A percentile compares a stretch with the other conserved stretches of the same genome.
Conservation (phyloP, 768 basidiomycete genomes). For the Tylopilus sp. region DNA sequence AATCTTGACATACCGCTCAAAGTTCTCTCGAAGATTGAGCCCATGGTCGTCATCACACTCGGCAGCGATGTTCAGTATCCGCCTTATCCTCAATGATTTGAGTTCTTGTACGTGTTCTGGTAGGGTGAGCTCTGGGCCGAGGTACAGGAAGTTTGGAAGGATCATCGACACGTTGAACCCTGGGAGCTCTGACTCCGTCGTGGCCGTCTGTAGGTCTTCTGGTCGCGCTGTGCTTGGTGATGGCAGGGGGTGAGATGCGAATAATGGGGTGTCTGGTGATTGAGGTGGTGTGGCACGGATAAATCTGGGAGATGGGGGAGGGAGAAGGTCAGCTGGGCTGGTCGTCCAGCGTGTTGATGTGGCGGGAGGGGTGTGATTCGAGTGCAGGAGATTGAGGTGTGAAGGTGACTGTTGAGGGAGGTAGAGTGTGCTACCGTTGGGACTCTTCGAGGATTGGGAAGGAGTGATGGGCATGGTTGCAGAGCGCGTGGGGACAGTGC, state of each 20-base stretch:
- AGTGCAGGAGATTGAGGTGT: conserved; percentile 57
- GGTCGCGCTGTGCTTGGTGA: conserved; percentile 67
- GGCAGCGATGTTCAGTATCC: conserved; percentile 87
- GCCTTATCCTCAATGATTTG: conserved; percentile 69
- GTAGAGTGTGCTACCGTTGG: conserved; percentile 18
- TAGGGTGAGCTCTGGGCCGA: conserved; percentile 82
- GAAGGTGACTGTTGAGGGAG: conserved; percentile 50
- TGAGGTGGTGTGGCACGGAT: conserved; percentile 33
- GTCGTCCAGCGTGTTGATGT: conserved; percentile 42
- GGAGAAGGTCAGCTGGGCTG: conserved; percentile 39
- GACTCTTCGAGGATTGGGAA: conserved; percentile 17
- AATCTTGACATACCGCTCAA: conserved; percentile 83
- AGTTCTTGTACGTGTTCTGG: conserved; percentile 76
- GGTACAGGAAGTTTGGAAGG: conserved; percentile 83
- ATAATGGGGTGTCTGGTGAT: conserved; percentile 38
- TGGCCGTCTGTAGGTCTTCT: conserved; percentile 32
- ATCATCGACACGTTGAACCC: conserved; percentile 86
- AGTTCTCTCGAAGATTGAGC: conserved; percentile 58
- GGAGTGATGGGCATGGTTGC: conserved; percentile 53
- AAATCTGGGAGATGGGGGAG: conserved; percentile 24
- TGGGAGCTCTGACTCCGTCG: conserved; percentile 48
- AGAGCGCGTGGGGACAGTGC: conserved; percentile 54
- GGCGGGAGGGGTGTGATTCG: conserved; percentile 54
- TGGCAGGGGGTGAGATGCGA: conserved; percentile 25
- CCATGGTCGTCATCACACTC: conserved; percentile 89